Conservation (phyloP, 1,284 basidiomycete species). For the Amylostereum chailletii region DNA sequence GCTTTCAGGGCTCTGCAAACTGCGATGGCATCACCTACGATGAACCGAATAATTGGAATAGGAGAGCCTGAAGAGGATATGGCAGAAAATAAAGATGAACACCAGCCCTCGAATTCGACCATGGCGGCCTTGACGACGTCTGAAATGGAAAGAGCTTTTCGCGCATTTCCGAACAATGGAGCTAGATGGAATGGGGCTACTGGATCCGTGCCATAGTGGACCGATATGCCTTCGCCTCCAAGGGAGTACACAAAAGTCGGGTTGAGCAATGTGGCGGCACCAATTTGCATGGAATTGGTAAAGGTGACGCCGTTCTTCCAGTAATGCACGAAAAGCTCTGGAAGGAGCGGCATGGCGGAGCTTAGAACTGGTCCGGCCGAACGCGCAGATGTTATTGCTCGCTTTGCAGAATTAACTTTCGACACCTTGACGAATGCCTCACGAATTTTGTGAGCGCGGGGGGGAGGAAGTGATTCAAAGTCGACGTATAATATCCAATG, state of each 20-base stretch:
- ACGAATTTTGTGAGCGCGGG: slow-evolving; percentile 10
- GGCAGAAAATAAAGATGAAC: slow-evolving; percentile 19
- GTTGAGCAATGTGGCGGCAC: slow-evolving; percentile 28
- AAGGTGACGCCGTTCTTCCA: slow-evolving; percentile 37
- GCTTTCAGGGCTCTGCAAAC: slow-evolving; percentile 22
- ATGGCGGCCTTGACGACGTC: slow-evolving; percentile 21
- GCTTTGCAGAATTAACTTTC: neutral
- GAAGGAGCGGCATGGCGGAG: slow-evolving; percentile 12
- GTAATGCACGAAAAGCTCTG: slow-evolving; percentile 23
- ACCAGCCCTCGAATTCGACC: slow-evolving; percentile 28
- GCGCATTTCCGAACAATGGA: slow-evolving; percentile 22
- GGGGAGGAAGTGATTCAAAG: slow-evolving; percentile 12
- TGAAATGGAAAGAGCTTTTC: slow-evolving; percentile 5
- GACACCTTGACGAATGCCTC: slow-evolving; percentile 13
- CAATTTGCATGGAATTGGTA: slow-evolving; percentile 15
- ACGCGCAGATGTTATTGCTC: slow-evolving; percentile 14
- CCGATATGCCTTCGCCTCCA: slow-evolving; percentile 29
- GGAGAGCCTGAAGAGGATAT: neutral
- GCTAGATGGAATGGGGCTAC: slow-evolving; percentile 39
- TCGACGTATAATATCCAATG: slow-evolving; percentile 32
- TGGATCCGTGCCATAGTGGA: slow-evolving; percentile 41
- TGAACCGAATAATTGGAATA: slow-evolving; percentile 22
- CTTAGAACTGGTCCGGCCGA: slow-evolving; percentile 29
- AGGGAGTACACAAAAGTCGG: slow-evolving; percentile 39
- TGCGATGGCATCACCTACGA: slow-evolving; percentile 26